These are phyloP conservation scores for Ogataea philodendri DNA, from an alignment of 805 yeast species.

Conservation along the genomic window DNA sequence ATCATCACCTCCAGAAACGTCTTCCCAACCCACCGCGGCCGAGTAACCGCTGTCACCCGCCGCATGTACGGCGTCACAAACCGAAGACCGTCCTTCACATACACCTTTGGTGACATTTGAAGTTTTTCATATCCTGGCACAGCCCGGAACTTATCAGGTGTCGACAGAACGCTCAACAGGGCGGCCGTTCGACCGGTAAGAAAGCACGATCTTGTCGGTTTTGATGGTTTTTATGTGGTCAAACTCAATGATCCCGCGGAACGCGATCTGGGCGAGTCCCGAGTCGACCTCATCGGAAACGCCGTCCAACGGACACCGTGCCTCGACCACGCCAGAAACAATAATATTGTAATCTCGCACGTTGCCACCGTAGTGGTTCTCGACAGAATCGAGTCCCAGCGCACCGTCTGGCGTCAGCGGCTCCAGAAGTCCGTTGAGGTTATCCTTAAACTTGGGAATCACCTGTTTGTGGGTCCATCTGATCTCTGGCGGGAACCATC, in stretches of 20 bases:
- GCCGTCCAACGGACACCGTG: slow-evolving; percentile 16
- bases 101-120: slow-evolving; percentile 8
- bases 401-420: slow-evolving; percentile 29
- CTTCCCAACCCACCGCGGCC: slow-evolving; percentile 13
- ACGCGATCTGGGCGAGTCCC: slow-evolving; percentile 32
- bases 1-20: slow-evolving; percentile 17
- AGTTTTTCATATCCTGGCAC: slow-evolving; percentile 9
- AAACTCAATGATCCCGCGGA: slow-evolving; percentile 35
- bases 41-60: slow-evolving; percentile 14
- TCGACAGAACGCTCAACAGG: slow-evolving; percentile 30
- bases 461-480: slow-evolving; percentile 26
- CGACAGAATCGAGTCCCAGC: slow-evolving; percentile 24
- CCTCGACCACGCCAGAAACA: slow-evolving; percentile 31
- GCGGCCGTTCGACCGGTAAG: slow-evolving; percentile 28
- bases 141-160: slow-evolving; percentile 29
- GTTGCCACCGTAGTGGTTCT: slow-evolving; percentile 22
- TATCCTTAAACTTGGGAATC: slow-evolving; percentile 24
- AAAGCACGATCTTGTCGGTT: slow-evolving; percentile 27
- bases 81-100: slow-evolving; percentile 14
- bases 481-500: slow-evolving; percentile 30
- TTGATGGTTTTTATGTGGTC: slow-evolving; percentile 37
- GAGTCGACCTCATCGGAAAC: slow-evolving; percentile 22
- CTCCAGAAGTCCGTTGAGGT: slow-evolving; percentile 32
- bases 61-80: slow-evolving; percentile 20
- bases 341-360: slow-evolving; percentile 32